Conservation (phyloP, 2,329 filamentous ascomycete species). For the Beauveria sp. region DNA sequence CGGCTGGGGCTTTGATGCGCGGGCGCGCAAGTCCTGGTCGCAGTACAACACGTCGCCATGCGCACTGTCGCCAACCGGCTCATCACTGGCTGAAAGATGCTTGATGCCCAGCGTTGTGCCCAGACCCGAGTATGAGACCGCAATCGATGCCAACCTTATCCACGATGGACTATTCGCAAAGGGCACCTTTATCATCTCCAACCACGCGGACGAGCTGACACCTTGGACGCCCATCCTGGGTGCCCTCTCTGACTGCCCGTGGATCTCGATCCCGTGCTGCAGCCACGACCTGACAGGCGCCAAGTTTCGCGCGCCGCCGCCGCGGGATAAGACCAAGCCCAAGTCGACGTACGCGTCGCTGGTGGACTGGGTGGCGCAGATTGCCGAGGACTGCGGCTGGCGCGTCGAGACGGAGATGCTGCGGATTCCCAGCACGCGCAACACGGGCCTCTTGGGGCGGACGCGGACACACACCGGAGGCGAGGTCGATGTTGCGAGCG, state of each 20-base stretch:
- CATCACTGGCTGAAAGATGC: conserved; percentile 37
- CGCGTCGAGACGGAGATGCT: conserved; percentile 75
- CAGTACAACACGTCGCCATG: conserved; percentile 46
- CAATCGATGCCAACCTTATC: conserved; percentile 19
- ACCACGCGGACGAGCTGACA: conserved; percentile 94
- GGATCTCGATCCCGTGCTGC: conserved; percentile 92
- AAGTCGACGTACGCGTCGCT: conserved; percentile 76
- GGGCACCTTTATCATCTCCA: conserved; percentile 88
- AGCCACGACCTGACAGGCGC: conserved; percentile 77
- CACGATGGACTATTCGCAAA: conserved; percentile 60
- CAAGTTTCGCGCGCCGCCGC: conserved; percentile 58
- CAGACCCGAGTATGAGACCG: conserved; percentile 11
- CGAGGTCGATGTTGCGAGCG: conserved; percentile 31
- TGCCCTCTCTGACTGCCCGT: conserved; percentile 65
- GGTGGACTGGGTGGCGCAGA: conserved; percentile 64
- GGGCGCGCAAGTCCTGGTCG: conserved; percentile 76
- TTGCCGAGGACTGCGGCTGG: conserved; percentile 69
- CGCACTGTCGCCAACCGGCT: conserved; percentile 19
- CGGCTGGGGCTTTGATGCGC: conserved; percentile 89
- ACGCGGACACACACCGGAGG: conserved; percentile 22
- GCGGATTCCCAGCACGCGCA: conserved; percentile 86
- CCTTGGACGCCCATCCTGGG: conserved; percentile 91
- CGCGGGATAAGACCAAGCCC: conserved; percentile 39
- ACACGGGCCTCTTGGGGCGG: conserved; percentile 71
- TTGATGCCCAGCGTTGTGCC: conserved; percentile 39